Evolutionary conservation across 257 asterid species (phyloP).

Genomic region (Eustoma russellianum): DNA sequence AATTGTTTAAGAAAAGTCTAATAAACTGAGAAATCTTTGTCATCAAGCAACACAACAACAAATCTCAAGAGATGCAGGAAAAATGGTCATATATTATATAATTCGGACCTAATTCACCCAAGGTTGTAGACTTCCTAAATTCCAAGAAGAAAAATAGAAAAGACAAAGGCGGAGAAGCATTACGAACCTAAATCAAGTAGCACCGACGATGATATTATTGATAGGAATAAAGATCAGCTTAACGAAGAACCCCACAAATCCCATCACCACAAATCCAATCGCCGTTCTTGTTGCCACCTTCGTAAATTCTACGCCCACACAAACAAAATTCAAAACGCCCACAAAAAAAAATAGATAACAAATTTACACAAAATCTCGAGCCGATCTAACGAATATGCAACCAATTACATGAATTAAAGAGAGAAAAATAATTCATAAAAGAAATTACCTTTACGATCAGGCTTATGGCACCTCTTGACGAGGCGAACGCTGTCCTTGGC

Average conservation of each 20-base stretch:
- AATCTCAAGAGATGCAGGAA: too few relatives aligned
- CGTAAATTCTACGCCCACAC: conserved; percentile 15
- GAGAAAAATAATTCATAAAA: background rate
- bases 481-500: conserved; percentile 24
- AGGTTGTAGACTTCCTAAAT: too few relatives aligned
- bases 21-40: too few relatives aligned
- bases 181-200: conserved; percentile 8
- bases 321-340: background rate
- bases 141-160: too few relatives aligned
- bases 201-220: conserved; percentile 27
- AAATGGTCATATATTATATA: too few relatives aligned
- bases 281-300: conserved; percentile 28
- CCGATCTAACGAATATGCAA: background rate
- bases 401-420: too few relatives aligned
- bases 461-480: conserved; percentile 26
- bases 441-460: conserved; percentile 22
- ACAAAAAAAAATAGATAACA: background rate
- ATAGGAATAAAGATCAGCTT: conserved; percentile 28
- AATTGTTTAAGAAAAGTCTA: too few relatives aligned
- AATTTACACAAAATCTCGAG: background rate
- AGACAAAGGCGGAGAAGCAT: too few relatives aligned
- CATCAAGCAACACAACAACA: too few relatives aligned
- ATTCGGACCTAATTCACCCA: too few relatives aligned
- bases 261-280: conserved; percentile 28
- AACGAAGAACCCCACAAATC: conserved; percentile 26